These are phyloP conservation scores for Thymus mandschuricus DNA, from an alignment of 257 asterid genomes.

Conservation along the genomic window DNA sequence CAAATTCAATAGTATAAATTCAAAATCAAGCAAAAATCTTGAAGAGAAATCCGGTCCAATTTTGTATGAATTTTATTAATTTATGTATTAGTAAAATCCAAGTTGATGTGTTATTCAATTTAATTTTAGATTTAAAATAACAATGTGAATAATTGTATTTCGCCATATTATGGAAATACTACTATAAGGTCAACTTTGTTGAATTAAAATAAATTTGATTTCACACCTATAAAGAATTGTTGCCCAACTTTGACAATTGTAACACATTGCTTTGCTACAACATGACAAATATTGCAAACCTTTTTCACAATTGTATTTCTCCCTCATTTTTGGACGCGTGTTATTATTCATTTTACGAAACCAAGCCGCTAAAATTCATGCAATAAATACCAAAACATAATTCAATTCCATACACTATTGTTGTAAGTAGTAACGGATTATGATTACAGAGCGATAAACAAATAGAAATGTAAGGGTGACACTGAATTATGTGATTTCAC, in stretches of 20 bases:
- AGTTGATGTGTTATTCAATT: too few species aligned
- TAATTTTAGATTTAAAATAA: not conserved
- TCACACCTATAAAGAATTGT: not conserved
- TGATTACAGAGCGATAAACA: too few species aligned
- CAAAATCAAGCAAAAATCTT: not conserved
- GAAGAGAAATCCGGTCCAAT: not conserved
- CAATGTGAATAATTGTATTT: not conserved
- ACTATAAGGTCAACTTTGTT: not conserved
- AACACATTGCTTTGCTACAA: not conserved
- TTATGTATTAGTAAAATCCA: not conserved
- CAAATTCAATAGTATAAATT: not conserved
- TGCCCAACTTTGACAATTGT: not conserved
- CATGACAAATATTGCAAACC: too few species aligned
- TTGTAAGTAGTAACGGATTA: too few species aligned
- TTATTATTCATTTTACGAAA: too few species aligned
- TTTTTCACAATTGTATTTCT: too few species aligned
- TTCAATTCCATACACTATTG: too few species aligned
- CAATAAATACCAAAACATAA: too few species aligned
- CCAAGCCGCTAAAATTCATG: too few species aligned
- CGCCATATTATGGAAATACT: not conserved
- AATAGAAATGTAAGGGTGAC: too few species aligned
- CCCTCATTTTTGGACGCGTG: too few species aligned
- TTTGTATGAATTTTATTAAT: not conserved
- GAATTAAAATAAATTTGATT: not conserved
- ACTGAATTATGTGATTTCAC: too few species aligned